phyloP scores from a whole-genome alignment of 2,329 filamentous ascomycete genomes.

The Colletotrichum sp. region DNA sequence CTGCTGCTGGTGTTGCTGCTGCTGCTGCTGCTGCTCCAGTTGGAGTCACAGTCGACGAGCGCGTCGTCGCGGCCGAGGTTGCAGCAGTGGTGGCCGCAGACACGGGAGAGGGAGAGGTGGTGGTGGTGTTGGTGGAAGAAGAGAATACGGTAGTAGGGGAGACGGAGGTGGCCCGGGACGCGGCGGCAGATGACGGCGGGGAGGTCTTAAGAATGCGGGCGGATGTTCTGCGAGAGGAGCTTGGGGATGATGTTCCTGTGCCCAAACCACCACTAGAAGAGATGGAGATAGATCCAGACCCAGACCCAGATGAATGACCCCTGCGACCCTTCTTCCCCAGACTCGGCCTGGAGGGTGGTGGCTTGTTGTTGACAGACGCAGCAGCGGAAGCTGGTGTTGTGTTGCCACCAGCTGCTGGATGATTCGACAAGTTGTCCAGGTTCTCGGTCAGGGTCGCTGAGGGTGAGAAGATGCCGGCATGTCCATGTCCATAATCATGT shows the following conservation, averaged over 20 bases:
- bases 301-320: not conserved
- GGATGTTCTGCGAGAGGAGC: conserved; percentile 8
- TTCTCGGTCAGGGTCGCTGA: conserved; percentile 11
- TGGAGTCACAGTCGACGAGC: conserved; percentile 5
- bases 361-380: not conserved
- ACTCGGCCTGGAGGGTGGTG: conserved; percentile 1
- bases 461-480: not conserved
- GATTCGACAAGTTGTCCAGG: not conserved
- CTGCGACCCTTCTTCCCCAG: conserved; percentile 20
- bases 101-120: not conserved
- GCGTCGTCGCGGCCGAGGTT: conserved; percentile 1
- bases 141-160: conserved; percentile 2
- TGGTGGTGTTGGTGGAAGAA: not conserved
- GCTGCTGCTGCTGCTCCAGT: not conserved
- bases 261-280: not conserved
- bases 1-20: not conserved
- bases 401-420: not conserved
- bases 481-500: not conserved
- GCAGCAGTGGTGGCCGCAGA: not conserved
- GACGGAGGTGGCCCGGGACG: conserved; percentile 14
- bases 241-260: not conserved
- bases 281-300: not conserved
- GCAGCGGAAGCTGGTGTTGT: conserved; percentile 1
- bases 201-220: conserved; percentile 21
- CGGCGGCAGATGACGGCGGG: conserved; percentile 14